Base-by-base conservation (phyloP, 192 early-diverging fungal species). In the Umbelopsis ramanniana region DNA sequence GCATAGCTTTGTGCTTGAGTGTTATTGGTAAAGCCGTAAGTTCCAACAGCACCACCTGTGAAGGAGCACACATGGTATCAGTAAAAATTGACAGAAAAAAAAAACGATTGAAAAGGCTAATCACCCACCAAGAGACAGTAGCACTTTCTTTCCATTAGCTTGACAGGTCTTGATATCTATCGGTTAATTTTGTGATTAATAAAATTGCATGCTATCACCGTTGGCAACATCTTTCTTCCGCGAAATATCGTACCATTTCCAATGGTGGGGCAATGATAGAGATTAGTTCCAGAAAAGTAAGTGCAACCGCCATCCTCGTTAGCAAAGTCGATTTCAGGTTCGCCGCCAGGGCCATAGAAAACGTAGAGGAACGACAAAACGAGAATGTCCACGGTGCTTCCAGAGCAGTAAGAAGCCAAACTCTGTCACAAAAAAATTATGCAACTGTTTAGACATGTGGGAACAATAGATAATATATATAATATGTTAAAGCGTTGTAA, bases 261-360 rank as follows among this genome's bases (percentile, higher is more conserved):
- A 60, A 93, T 84, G n/a, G 80, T 70, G 9, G 90, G 88, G 74
- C 94, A 94, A 60, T 88, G 85, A 2, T 93, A 84, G 9, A 92
- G 76, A 2, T 79, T 82, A 14, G 89, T 86, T 43, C 89, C 89
- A 6, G 80, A 79, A 63, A 84, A 87, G 0, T 78, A 63, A 4
- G 15, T 63, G 19, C 57, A 63, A 0, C 57, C 57, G 1, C 57
- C 38, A 47, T 73, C 74, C 10, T 79, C 60, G 45, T 66, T 53
- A 22, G 77, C 68, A 12, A 79, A 46, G 40, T 79, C 52, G 15
- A 79, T 43, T 19, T 57, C 22, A 17, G 77, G 77, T 40, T 69
- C 67, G 17, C 54, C 55, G 11, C 52, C 48, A 6, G 47, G 23
- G 4, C 77, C 77, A 21, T 52, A 52, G 46, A 53, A 79, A 53